phyloP scores from a whole-genome alignment of 2,329 filamentous ascomycete species.

The Colletotrichum limetticola region DNA sequence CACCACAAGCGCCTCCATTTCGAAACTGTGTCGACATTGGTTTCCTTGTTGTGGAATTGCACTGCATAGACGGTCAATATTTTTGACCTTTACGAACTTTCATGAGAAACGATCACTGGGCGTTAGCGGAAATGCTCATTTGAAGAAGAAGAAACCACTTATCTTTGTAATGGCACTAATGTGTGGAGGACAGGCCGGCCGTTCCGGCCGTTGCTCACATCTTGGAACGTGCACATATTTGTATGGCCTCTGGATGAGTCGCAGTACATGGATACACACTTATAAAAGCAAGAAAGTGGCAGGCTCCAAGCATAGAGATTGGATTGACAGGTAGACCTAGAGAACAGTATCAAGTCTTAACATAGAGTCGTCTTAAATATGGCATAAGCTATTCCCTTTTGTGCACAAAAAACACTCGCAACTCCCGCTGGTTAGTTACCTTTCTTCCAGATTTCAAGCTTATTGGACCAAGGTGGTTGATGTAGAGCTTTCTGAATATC shows the following conservation, averaged over 20 bases:
- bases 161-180: slow-evolving; percentile 3
- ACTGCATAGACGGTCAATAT: slow-evolving; percentile 24
- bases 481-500: too few species aligned
- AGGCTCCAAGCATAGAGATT: slow-evolving; percentile 6
- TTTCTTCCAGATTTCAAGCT: too few species aligned
- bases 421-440: too few species aligned
- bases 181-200: neutral
- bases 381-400: neutral
- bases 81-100: slow-evolving; percentile 23
- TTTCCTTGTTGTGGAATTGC: slow-evolving; percentile 7
- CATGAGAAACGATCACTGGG: slow-evolving; percentile 34
- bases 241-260: neutral
- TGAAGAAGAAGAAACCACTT: neutral
- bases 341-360: neutral
- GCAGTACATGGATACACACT: neutral
- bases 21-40: neutral
- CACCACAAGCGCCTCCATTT: neutral
- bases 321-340: slow-evolving; percentile 12
- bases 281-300: slow-evolving; percentile 2
- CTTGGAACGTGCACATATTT: slow-evolving; percentile 1
- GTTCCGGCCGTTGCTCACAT: neutral
- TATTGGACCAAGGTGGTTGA: too few species aligned
- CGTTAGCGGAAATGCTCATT: slow-evolving; percentile 14
- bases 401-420: too few species aligned
- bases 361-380: neutral